phyloP scores from a whole-genome alignment of 257 asterid species.

The Solanum gracilifrons region DNA sequence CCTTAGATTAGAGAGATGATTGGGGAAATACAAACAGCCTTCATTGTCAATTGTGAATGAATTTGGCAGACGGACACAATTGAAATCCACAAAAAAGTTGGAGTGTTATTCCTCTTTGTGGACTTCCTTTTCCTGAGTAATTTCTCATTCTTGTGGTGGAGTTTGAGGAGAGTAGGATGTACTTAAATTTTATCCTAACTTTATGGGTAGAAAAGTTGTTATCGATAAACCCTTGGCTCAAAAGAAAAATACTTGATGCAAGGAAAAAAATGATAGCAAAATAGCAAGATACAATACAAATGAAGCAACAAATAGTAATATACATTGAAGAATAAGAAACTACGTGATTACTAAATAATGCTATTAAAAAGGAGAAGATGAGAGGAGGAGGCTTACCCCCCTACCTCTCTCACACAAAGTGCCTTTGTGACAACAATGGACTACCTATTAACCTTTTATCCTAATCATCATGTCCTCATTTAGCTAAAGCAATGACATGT shows the following conservation, averaged over 20 bases:
- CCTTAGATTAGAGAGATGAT: neutral
- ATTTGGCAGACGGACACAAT: neutral
- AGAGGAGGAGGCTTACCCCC: neutral
- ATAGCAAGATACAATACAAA: neutral
- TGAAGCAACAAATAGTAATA: neutral
- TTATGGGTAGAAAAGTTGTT: neutral
- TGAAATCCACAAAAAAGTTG: neutral
- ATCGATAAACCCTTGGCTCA: rapidly evolving
- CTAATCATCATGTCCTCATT: neutral
- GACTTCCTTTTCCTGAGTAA: neutral
- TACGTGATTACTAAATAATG: neutral
- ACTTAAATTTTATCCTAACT: rapidly evolving
- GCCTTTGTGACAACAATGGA: neutral
- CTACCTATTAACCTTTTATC: neutral
- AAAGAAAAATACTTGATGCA: neutral
- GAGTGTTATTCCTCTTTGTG: neutral
- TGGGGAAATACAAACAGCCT: neutral
- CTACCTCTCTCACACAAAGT: neutral
- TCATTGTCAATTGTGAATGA: too few species aligned
- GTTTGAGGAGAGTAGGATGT: neutral
- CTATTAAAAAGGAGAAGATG: neutral
- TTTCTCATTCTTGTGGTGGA: neutral
- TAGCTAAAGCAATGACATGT: neutral
- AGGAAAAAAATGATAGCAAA: neutral
- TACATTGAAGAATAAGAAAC: neutral